Evolutionary conservation across 1,284 basidiomycete species (phyloP).

Genomic region (Afroboletus lepidellus): DNA sequence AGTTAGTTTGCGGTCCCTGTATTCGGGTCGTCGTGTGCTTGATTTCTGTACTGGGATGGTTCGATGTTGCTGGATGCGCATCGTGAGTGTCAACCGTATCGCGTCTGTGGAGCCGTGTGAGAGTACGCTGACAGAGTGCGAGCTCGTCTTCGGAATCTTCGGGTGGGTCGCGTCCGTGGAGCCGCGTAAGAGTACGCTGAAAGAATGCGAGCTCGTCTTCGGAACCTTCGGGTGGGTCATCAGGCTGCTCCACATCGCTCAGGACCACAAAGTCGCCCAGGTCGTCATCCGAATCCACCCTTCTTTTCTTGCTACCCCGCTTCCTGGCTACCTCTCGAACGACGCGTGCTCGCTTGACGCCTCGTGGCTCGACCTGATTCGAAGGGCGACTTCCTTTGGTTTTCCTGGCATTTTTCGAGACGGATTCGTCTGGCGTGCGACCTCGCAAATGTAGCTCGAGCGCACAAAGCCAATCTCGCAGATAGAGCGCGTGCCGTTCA

Average conservation of each 20-base stretch:
- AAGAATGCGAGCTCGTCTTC: slow-evolving; percentile 35
- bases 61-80: slow-evolving; percentile 23
- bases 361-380: slow-evolving; percentile 34
- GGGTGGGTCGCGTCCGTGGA: slow-evolving; percentile 24
- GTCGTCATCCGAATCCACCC: slow-evolving; percentile 53
- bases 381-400: slow-evolving; percentile 22
- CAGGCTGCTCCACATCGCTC: slow-evolving; percentile 39
- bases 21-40: slow-evolving; percentile 6
- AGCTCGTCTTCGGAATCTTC: slow-evolving; percentile 38
- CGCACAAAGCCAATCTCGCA: slow-evolving; percentile 80
- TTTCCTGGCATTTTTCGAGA: slow-evolving; percentile 7
- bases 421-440: slow-evolving; percentile 6
- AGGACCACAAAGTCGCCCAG: slow-evolving; percentile 50
- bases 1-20: slow-evolving; percentile 23
- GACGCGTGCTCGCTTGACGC: slow-evolving; percentile 49
- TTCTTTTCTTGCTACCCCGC: slow-evolving; percentile 47
- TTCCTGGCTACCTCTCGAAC: slow-evolving; percentile 49
- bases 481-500: slow-evolving; percentile 67
- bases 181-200: slow-evolving; percentile 22
- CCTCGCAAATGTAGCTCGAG: slow-evolving; percentile 58
- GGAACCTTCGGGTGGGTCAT: slow-evolving; percentile 36
- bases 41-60: slow-evolving; percentile 11
- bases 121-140: slow-evolving; percentile 27
- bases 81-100: slow-evolving; percentile 3
- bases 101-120: slow-evolving; percentile 15